Evolutionary conservation across 2,329 filamentous ascomycete species (phyloP).

Genomic region (Cadophora sp.): DNA sequence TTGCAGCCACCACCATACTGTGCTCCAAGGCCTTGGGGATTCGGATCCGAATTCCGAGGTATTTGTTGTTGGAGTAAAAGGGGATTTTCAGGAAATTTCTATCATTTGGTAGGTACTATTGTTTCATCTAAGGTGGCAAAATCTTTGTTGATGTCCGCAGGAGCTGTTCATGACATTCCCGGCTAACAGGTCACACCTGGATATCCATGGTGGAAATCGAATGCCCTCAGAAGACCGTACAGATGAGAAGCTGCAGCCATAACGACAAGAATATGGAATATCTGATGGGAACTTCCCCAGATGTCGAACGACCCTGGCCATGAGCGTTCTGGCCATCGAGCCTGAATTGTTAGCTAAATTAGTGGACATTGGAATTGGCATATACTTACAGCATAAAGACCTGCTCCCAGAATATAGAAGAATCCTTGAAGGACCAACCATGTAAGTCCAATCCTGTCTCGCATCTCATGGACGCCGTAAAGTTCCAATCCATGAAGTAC

Average conservation of each 20-base stretch:
- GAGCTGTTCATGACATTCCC: too few species aligned
- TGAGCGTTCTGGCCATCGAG: conserved; percentile 82
- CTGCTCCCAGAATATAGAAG: conserved; percentile 86
- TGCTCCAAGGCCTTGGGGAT: not conserved
- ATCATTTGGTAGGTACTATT: too few species aligned
- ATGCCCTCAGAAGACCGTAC: conserved; percentile 80
- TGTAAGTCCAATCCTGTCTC: conserved; percentile 76
- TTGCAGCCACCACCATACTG: not conserved
- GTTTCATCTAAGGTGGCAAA: too few species aligned
- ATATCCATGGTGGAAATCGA: conserved; percentile 79
- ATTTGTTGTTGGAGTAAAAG: too few species aligned
- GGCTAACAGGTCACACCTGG: conserved; percentile 39
- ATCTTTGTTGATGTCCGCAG: too few species aligned
- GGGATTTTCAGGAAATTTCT: too few species aligned
- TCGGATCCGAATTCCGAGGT: not conserved
- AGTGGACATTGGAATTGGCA: not conserved
- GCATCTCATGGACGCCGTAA: conserved; percentile 71
- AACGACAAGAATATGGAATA: conserved; percentile 91
- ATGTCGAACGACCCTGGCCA: conserved; percentile 85
- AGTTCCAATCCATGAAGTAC: conserved; percentile 76
- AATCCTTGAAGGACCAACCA: conserved; percentile 83
- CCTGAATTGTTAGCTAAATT: conserved; percentile 52
- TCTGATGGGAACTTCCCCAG: conserved; percentile 92
- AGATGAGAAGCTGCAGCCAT: conserved; percentile 83
- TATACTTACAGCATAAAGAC: conserved; percentile 77